Conservation (phyloP, 1,139 yeast genomes). For the Meyerozyma elateridarum region DNA sequence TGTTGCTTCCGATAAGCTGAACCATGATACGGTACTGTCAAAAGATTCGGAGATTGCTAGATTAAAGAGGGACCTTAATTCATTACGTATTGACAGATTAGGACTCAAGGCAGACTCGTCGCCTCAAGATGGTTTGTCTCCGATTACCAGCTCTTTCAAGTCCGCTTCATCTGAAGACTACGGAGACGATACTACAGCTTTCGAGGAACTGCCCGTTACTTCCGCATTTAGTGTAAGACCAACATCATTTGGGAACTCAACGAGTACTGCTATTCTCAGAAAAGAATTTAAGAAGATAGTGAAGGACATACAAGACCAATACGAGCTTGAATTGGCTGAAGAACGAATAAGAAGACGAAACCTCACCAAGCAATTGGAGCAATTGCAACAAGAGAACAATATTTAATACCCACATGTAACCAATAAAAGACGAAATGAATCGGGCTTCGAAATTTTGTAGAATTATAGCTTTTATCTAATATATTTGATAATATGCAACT, state of each 20-base stretch:
- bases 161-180: constrained; percentile 8
- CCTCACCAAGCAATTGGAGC: constrained; percentile 18
- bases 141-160: constrained; percentile 7
- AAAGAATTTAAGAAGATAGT: constrained; percentile 70
- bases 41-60: constrained; percentile 43
- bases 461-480: too few relatives aligned
- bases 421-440: too few relatives aligned
- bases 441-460: too few relatives aligned
- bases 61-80: constrained; percentile 44
- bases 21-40: constrained; percentile 22
- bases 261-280: constrained; percentile 47
- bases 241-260: constrained; percentile 22
- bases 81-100: constrained; percentile 46
- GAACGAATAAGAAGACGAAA: constrained; percentile 54
- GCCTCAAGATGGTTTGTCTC: constrained; percentile 7
- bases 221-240: constrained; percentile 15
- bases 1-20: neutral
- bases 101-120: constrained; percentile 21
- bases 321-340: constrained; percentile 52
- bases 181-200: neutral
- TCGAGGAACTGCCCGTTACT: neutral
- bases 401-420: too few relatives aligned
- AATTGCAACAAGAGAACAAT: too few relatives aligned
- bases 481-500: too few relatives aligned
- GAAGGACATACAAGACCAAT: constrained; percentile 56